Evolutionary conservation across 192 early-diverging fungal species (phyloP), one percentile per base, ranked within the genome.

Genomic region (Rhizophagus clarus): DNA sequence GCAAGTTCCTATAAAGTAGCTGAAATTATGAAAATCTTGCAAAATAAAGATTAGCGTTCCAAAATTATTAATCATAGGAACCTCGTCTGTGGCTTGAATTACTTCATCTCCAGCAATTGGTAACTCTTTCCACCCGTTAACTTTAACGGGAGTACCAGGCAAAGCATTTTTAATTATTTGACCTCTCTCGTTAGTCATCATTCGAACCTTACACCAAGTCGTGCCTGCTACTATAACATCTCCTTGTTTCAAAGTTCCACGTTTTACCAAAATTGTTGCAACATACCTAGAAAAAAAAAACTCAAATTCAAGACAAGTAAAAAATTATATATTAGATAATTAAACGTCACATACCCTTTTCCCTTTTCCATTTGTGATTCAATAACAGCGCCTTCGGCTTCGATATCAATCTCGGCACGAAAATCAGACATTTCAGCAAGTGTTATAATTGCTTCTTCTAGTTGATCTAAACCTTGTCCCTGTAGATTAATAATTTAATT

Each of bases 101-200:
- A 93, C 95, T 81, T 92, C 88, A 79, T 99, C 97, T 31, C 97
- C 97, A 20, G 97, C 95, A 49, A 88, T 85, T 9, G 97, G 97
- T 34, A 97, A 85, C 12, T 94, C 94, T 79, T 95, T 95, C 97
- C 97, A 99, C 4, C 97, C 97, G 81, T 90, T 92, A 15, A 97
- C 88, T 80, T 94, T 90, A 61, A 97, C 95, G 5, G 97, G 94
- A 2, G 86, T 89, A 26, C 95, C 95, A 4, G 97, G 97, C 14
- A 88, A 88, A n/a, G 94, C 96, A 77, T 90, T 84, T 79, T 91
- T 89, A 11, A 97, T 83, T 1, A 85, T 60, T 51, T 89, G 88
- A 22, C 95, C 94, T 51, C 88, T 86, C 74, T 98, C 95, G 77
- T 97, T 94, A 2, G 88, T 88, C 88, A 99, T 92, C 15, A 88